Conservation (phyloP, 345 rosid genomes). For the Mallotus nudiflorus region DNA sequence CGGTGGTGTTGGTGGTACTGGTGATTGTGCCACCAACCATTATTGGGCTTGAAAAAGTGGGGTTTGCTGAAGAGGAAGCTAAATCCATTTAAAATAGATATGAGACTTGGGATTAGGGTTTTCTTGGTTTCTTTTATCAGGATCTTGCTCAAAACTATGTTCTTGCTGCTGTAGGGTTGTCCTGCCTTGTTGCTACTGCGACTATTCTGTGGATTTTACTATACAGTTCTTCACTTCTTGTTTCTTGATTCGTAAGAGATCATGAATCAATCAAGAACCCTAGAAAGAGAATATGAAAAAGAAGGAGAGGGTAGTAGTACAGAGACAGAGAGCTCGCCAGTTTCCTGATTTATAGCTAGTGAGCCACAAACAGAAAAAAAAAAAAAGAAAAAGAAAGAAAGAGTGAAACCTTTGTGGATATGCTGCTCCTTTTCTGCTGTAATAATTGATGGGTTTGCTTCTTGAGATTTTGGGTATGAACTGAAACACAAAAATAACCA, state of each 20-base stretch:
- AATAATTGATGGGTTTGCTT: neutral
- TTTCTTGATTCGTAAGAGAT: neutral
- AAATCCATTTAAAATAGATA: constrained; percentile 24
- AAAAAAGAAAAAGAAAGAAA: neutral
- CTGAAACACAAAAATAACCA: neutral
- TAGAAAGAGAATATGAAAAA: neutral
- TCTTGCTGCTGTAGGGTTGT: neutral
- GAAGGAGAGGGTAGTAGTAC: neutral
- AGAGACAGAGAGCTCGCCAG: neutral
- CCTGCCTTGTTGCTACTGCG: constrained; percentile 2
- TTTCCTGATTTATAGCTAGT: neutral
- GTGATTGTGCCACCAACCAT: neutral
- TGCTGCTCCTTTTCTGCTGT: neutral
- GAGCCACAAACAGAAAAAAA: neutral
- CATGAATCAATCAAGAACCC: constrained; percentile 7
- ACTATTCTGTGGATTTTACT: neutral
- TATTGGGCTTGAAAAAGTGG: constrained; percentile 13
- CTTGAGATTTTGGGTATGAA: neutral
- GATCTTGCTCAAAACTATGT: constrained; percentile 2
- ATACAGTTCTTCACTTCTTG: neutral
- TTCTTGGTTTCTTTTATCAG: constrained; percentile 9
- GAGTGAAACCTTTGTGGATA: neutral
- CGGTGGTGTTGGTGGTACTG: neutral
- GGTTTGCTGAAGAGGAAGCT: constrained; percentile 20
- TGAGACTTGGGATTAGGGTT: constrained; percentile 25